Evolutionary conservation across 306 rosid species (phyloP).

Genomic region (Medicago ruthenica): DNA sequence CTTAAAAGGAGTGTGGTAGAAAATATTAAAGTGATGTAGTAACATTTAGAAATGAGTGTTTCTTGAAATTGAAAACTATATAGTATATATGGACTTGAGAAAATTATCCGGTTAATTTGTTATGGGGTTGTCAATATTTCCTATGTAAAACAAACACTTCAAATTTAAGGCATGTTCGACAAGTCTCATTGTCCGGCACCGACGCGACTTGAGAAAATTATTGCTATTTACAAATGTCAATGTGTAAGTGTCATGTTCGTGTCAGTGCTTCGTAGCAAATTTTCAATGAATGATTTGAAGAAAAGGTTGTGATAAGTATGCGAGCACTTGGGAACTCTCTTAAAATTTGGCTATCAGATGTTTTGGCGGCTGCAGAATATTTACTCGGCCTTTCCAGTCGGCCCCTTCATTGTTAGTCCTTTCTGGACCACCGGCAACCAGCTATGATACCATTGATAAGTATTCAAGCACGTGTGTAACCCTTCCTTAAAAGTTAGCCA

Average conservation of each 20-base stretch:
- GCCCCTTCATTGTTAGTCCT: not conserved
- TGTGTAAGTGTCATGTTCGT: too few species aligned
- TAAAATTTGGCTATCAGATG: too few species aligned
- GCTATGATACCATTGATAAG: too few species aligned
- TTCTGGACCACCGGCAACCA: not conserved
- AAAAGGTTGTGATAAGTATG: too few species aligned
- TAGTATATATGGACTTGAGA: not conserved
- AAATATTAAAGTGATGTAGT: constrained; percentile 23
- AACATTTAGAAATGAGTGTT: constrained; percentile 34
- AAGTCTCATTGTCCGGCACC: not conserved
- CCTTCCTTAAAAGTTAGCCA: too few species aligned
- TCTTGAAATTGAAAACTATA: constrained; percentile 18
- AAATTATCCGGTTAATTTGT: constrained; percentile 1
- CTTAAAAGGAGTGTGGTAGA: constrained; percentile 43
- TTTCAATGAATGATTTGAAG: too few species aligned
- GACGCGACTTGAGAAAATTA: too few species aligned
- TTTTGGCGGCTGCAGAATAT: too few species aligned
- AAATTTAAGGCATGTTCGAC: not conserved
- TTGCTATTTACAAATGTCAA: too few species aligned
- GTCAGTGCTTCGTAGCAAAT: too few species aligned
- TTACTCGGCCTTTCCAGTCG: not conserved
- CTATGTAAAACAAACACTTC: not conserved
- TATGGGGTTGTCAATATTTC: constrained; percentile 8
- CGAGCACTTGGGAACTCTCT: too few species aligned
- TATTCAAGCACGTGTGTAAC: too few species aligned